Base-by-base conservation (phyloP, 2,329 filamentous ascomycete species). In the Microcyclospora tardicrescens region DNA sequence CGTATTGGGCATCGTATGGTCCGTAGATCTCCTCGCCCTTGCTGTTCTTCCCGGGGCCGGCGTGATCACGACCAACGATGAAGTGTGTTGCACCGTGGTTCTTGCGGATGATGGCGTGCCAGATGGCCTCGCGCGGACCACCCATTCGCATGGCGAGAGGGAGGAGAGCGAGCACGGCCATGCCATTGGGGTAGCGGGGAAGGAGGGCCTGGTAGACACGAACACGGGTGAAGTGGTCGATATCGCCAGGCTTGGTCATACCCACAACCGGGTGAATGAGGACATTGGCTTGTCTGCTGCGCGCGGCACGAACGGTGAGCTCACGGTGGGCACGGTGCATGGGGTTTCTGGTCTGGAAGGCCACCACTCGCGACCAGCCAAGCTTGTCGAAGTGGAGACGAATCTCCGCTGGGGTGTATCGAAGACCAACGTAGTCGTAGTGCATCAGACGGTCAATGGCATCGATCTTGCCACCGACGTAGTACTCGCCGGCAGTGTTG, bases 81-180 rank as follows among this genome's bases (percentile, higher is more conserved):
- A 98, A 98, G 74, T 98, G 91, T 12, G 91, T 96, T 35, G 89
- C 86, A 56, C 91, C 91, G 69, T 95, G 87, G 68, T 98, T 98
- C 80, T 96, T 98, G 61, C 91, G 86, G 73, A 98, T 98, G 58
- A 98, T 94, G 59, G 91, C 91, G 72, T 98, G 91, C 91, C 91
- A 98, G 68, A 98, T 86, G 52, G 91, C 91, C 72, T 98, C 91
- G 52, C 91, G 84, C 47, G 91, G 91, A 55, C 91, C 91, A 59
- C 86, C 91, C 91, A 98, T 98, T 61, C 91, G 83, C 91, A 98
- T 98, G 56, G 91, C 91, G 48, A 98, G 75, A 42, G 87, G 87
- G 39, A 98, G 75, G 32, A 98, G 84, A 65, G 86, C 89, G 49
- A 98, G 77, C 30, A 93, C 86, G 43, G 91, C 91, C 91, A 98